These are phyloP conservation scores for Sporothrix pallida DNA, from an alignment of 2,329 filamentous ascomycete genomes.

Conservation along the genomic window DNA sequence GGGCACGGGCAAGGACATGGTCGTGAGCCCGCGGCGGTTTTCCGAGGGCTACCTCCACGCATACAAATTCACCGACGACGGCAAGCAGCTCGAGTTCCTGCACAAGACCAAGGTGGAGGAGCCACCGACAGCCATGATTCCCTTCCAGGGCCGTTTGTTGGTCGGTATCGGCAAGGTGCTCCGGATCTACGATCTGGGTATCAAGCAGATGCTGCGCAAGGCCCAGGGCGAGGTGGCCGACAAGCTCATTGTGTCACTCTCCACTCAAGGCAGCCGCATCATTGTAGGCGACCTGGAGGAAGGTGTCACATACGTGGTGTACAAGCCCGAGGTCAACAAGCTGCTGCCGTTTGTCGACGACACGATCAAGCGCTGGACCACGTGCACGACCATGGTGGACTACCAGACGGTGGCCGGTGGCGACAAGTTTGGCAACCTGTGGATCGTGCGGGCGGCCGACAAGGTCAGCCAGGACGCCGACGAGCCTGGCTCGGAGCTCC, in stretches of 20 bases:
- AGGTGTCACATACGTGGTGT: constrained; percentile 88
- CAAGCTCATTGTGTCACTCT: constrained; percentile 84
- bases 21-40: constrained; percentile 75
- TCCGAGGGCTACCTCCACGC: constrained; percentile 87
- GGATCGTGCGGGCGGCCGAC: constrained; percentile 84
- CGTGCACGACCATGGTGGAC: constrained; percentile 90
- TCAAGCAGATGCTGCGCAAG: constrained; percentile 91
- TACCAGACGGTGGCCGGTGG: constrained; percentile 95
- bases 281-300: constrained; percentile 92
- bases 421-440: constrained; percentile 97
- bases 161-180: constrained; percentile 84
- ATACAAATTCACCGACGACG: constrained; percentile 85
- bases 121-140: constrained; percentile 85
- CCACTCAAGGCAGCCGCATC: constrained; percentile 89
- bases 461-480: constrained; percentile 90
- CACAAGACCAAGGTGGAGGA: constrained; percentile 94
- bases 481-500: constrained; percentile 86
- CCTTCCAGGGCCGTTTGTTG: constrained; percentile 88
- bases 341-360: constrained; percentile 95
- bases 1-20: constrained; percentile 90
- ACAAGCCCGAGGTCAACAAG: constrained; percentile 89
- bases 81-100: constrained; percentile 88
- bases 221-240: constrained; percentile 79
- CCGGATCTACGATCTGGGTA: constrained; percentile 88
- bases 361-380: constrained; percentile 86